A percentile compares a stretch with the other conserved stretches of the same genome.
These are phyloP conservation scores for Ophiosphaerella narmari DNA, from an alignment of 2,329 filamentous ascomycete genomes.

Conservation along the genomic window DNA sequence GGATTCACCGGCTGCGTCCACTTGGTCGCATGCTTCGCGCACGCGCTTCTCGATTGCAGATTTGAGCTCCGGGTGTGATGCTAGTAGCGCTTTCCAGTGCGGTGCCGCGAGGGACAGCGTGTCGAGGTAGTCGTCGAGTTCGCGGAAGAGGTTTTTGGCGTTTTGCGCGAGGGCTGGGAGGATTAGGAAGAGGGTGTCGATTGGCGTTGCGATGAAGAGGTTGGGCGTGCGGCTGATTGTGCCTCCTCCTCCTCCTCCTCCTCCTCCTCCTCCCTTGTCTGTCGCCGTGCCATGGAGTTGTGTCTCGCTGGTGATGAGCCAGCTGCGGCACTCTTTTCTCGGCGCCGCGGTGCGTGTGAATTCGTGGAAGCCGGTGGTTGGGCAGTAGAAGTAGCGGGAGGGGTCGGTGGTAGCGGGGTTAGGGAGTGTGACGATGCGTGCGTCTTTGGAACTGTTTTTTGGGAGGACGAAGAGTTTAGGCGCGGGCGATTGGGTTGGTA, in stretches of 20 bases:
- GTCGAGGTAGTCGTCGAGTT: conserved; percentile 74
- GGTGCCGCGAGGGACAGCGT: conserved; percentile 60
- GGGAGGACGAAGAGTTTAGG: conserved; percentile 64
- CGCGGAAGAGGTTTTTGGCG: conserved; percentile 68
- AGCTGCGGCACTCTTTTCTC: conserved; percentile 57
- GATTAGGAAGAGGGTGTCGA: conserved; percentile 84
- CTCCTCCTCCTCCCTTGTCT: neutral
- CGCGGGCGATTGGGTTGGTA: conserved; percentile 45
- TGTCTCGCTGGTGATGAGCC: conserved; percentile 52
- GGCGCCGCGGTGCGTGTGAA: conserved; percentile 62
- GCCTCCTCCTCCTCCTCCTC: conserved; percentile 41
- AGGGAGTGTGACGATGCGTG: conserved; percentile 61
- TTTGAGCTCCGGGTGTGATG: conserved; percentile 44
- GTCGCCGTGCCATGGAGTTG: neutral
- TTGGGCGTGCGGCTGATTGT: conserved; percentile 70
- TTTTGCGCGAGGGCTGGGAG: conserved; percentile 69
- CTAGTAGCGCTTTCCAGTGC: conserved; percentile 64
- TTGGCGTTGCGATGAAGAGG: conserved; percentile 79
- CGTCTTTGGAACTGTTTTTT: conserved; percentile 54
- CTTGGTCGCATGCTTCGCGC: conserved; percentile 74
- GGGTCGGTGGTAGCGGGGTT: conserved; percentile 57
- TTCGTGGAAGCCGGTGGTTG: conserved; percentile 62
- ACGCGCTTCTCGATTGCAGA: conserved; percentile 67
- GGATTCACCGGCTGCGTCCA: conserved; percentile 79
- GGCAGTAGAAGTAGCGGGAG: conserved; percentile 63